Percentiles rank a stretch among this genome's conserved stretches.
Conservation (phyloP, 1,284 basidiomycete species). For the Boletus smithii region DNA sequence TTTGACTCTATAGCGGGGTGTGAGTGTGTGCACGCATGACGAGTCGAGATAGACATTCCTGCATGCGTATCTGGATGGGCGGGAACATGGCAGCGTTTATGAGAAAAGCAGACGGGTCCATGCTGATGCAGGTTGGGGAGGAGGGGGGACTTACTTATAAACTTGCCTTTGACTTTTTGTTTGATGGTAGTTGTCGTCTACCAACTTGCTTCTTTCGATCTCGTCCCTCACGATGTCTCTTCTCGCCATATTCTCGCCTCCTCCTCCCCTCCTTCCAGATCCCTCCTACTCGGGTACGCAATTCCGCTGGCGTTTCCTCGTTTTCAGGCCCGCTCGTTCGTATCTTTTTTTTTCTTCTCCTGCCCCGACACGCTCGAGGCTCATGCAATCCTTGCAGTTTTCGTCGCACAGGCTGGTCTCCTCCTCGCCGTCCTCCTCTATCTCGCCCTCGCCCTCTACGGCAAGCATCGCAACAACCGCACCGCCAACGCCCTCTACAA, state of each 20-base stretch:
- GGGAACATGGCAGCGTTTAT: conserved; percentile 18
- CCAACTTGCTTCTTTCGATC: conserved; percentile 8
- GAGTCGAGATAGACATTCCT: conserved; percentile 21
- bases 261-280: conserved; percentile 47
- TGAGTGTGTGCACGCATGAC: conserved; percentile 8
- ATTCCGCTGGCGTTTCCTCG: conserved; percentile 69
- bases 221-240: conserved; percentile 25
- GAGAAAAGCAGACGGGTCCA: conserved; percentile 29
- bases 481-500: conserved; percentile 61
- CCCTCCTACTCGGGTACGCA: conserved; percentile 66
- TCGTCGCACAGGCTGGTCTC: conserved; percentile 63
- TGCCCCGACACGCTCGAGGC: no score
- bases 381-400: conserved; percentile 51
- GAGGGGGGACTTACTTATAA: conserved; percentile 1
- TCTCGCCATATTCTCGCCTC: conserved; percentile 40
- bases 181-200: conserved; percentile 12
- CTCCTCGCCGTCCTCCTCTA: conserved; percentile 55
- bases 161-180: conserved; percentile 14
- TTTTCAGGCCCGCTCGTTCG: conserved; percentile 75
- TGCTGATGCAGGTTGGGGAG: conserved; percentile 12
- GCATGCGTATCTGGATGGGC: conserved; percentile 30
- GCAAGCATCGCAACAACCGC: conserved; percentile 51
- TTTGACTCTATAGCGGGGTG: conserved; percentile 26
- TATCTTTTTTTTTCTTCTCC: neutral
- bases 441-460: conserved; percentile 49